Base-by-base conservation (phyloP, 495 filamentous ascomycete genomes). In the Neohortaea acidophila region DNA sequence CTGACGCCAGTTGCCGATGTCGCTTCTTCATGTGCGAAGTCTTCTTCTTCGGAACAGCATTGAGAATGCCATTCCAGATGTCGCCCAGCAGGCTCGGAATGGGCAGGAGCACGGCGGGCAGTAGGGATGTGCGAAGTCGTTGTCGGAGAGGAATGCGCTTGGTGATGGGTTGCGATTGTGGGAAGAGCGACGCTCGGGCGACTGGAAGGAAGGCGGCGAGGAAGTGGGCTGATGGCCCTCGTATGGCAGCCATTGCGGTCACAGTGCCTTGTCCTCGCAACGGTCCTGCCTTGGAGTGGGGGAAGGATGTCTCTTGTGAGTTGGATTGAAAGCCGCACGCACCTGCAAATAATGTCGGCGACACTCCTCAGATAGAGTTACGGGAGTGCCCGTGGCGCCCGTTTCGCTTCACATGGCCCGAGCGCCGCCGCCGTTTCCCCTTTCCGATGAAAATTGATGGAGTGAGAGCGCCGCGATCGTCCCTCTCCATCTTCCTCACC, bases 21-120 rank as follows among this genome's bases (percentile, higher is more conserved):
- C 89, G 77, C 64, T 81, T 92, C 68, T 92, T 94, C 69, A 81
- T 83, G 59, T 99, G 81, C 18, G 87, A 93, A 8, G 85, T 92
- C 73, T 96, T 99, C 64, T 94, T 96, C 70, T 99, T 99, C 8
- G 89, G 89, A 4, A 94, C 89, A 3, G 89, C 89, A 45, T 76
- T 75, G 23, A 99, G 74, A 25, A 96, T 71, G 2, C 79, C 83
- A 44, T 94, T 91, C 82, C 87, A 96, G 43, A 99, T 69, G 25
- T 75, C 81, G 31, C 69, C 69, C 13, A 91, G 56, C 2, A 89
- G 48, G 7, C 62, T 65, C 9, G 70, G 57, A n/a, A 60, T 45
- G 1, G 45, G 49, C 35, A 53, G 27, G 11, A 54, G 41, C 15
- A 41, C 45, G 20, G 52, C 51, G 21, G 55, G 50, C 15, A 52